Evolutionary conservation across 495 filamentous ascomycete genomes (phyloP).

Genomic region (Margaritispora aquatica): DNA sequence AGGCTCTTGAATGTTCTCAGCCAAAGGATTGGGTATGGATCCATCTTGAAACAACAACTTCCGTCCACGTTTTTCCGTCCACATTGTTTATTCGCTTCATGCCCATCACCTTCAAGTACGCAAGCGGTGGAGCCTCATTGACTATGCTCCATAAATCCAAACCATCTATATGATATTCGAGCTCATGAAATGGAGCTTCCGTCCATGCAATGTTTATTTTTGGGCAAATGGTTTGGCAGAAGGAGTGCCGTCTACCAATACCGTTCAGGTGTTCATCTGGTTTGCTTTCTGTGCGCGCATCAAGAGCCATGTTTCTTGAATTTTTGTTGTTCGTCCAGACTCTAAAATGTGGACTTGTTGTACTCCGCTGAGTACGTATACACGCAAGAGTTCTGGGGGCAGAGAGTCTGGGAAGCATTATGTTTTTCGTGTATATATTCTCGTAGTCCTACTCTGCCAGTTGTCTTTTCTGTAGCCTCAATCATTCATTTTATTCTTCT

Average conservation of each 20-base stretch:
- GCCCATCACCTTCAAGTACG: background rate
- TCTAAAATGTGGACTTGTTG: background rate
- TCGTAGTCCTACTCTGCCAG: background rate
- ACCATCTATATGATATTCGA: background rate
- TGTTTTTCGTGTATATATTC: background rate
- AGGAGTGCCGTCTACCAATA: background rate
- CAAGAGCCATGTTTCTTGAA: background rate
- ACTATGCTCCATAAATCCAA: background rate
- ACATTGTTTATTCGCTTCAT: constrained; percentile 1
- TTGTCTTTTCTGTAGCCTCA: background rate
- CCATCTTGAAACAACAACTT: background rate
- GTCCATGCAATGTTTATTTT: background rate
- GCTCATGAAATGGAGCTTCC: background rate
- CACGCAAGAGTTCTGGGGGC: background rate
- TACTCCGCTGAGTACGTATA: background rate
- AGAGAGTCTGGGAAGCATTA: background rate
- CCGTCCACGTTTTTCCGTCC: constrained; percentile 6
- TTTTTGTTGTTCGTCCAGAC: background rate
- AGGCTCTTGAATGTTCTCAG: background rate
- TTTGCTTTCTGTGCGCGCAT: background rate
- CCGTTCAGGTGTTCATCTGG: background rate
- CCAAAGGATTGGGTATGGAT: background rate
- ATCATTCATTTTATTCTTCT: background rate
- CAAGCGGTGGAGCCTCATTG: constrained; percentile 1
- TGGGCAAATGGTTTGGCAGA: background rate